These are phyloP conservation scores for Populus tremula DNA, from an alignment of 345 rosid genomes.

Conservation along the genomic window DNA sequence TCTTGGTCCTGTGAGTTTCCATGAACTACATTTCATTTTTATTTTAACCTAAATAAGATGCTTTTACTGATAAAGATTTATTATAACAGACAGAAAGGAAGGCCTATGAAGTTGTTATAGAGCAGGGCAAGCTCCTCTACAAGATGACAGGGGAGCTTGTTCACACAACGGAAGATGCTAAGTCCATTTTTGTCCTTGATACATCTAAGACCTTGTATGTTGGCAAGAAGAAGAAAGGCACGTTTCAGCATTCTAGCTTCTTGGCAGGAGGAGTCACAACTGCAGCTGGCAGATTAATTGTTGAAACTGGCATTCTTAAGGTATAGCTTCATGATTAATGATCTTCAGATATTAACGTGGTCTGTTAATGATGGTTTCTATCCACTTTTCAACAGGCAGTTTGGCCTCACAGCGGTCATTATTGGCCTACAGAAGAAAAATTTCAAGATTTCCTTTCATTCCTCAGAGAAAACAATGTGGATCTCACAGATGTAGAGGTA, in stretches of 20 bases:
- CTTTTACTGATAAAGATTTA: slow-evolving; percentile 4
- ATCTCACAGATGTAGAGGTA: slow-evolving; percentile 74
- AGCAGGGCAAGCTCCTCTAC: slow-evolving; percentile 62
- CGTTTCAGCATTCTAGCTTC: slow-evolving; percentile 92
- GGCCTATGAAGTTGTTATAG: slow-evolving; percentile 69
- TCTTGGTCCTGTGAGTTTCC: slow-evolving; percentile 73
- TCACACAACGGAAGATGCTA: slow-evolving; percentile 51
- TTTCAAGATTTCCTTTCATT: slow-evolving; percentile 70
- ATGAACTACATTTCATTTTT: neutral
- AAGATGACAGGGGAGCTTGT: slow-evolving; percentile 61
- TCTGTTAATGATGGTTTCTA: slow-evolving; percentile 11
- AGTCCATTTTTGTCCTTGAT: slow-evolving; percentile 91
- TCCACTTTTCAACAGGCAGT: slow-evolving; percentile 52
- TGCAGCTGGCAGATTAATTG: slow-evolving; percentile 76
- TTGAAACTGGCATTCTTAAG: slow-evolving; percentile 62
- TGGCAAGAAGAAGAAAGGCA: slow-evolving; percentile 73
- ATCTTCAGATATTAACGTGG: neutral
- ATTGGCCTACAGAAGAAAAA: slow-evolving; percentile 84
- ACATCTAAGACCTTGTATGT: slow-evolving; percentile 69
- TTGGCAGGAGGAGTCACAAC: slow-evolving; percentile 87
- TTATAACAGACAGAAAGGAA: slow-evolving; percentile 67
- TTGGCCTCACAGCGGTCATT: slow-evolving; percentile 99
- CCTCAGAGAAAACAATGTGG: slow-evolving; percentile 73
- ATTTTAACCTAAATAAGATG: neutral
- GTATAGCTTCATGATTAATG: slow-evolving; percentile 18